These are phyloP conservation scores for Trametopsis cervina DNA, from an alignment of 768 basidiomycete species.

Conservation along the genomic window DNA sequence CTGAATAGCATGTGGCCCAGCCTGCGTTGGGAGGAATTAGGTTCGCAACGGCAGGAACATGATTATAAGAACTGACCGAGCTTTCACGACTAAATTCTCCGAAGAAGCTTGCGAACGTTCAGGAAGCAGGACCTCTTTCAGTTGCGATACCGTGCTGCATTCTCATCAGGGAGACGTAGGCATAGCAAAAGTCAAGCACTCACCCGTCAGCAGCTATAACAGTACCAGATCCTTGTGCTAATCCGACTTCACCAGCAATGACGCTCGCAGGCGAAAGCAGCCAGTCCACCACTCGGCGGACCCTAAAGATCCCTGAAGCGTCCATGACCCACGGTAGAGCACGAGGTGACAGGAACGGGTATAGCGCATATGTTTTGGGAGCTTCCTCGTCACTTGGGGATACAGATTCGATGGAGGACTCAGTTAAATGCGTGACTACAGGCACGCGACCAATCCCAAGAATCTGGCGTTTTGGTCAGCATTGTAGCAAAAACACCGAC, in stretches of 20 bases:
- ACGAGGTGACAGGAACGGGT: slow-evolving; percentile 53
- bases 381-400: neutral
- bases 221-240: slow-evolving; percentile 29
- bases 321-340: slow-evolving; percentile 42
- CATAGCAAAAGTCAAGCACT: too few species aligned
- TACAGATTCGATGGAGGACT: neutral
- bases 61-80: neutral
- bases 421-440: slow-evolving; percentile 14
- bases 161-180: too few species aligned
- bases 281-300: slow-evolving; percentile 61
- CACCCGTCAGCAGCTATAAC: slow-evolving; percentile 33
- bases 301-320: slow-evolving; percentile 42
- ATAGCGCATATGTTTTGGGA: slow-evolving; percentile 48
- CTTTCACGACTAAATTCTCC: neutral
- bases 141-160: too few species aligned
- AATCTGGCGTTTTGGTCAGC: slow-evolving; percentile 1
- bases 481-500: neutral
- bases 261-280: slow-evolving; percentile 33
- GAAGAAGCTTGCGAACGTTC: too few species aligned
- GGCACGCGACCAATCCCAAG: slow-evolving; percentile 8
- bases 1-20: slow-evolving; percentile 56
- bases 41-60: too few species aligned
- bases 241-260: slow-evolving; percentile 29
- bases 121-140: too few species aligned
- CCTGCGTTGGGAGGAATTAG: slow-evolving; percentile 26